Percentiles rank a stretch among this genome's conserved stretches.
phyloP scores from a whole-genome alignment of 2,329 filamentous ascomycete genomes.

The Alternaria longipes region DNA sequence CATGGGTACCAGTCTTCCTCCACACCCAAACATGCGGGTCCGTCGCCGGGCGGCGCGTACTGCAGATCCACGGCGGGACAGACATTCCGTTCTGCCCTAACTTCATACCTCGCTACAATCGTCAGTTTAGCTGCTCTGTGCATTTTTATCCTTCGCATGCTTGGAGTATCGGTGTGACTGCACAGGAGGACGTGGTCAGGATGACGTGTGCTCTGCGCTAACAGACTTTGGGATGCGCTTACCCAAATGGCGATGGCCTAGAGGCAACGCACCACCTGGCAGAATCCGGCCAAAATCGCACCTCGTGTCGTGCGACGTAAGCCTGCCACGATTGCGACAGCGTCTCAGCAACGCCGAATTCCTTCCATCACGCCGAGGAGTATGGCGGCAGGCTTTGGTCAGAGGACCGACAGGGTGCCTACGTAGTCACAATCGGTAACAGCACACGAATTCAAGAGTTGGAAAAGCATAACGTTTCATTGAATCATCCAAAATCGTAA shows the following conservation, averaged over 20 bases:
- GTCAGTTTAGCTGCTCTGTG: neutral
- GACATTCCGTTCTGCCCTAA: neutral
- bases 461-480: conserved; percentile 6
- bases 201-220: conserved; percentile 5
- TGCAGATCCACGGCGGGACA: neutral
- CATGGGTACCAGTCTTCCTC: neutral
- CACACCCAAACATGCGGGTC: neutral
- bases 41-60: neutral
- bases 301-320: neutral
- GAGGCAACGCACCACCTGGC: neutral
- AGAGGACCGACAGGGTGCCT: neutral
- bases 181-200: neutral
- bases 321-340: conserved; percentile 1
- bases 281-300: conserved; percentile 3
- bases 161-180: neutral
- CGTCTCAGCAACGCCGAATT: neutral
- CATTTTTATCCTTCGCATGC: neutral
- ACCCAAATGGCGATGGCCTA: neutral
- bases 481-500: conserved; percentile 8
- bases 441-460: neutral
- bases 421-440: neutral
- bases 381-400: neutral
- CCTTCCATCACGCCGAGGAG: neutral
- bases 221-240: neutral
- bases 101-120: neutral